phyloP scores from a whole-genome alignment of 805 yeast genomes.

The Wickerhamomyces silvicola region DNA sequence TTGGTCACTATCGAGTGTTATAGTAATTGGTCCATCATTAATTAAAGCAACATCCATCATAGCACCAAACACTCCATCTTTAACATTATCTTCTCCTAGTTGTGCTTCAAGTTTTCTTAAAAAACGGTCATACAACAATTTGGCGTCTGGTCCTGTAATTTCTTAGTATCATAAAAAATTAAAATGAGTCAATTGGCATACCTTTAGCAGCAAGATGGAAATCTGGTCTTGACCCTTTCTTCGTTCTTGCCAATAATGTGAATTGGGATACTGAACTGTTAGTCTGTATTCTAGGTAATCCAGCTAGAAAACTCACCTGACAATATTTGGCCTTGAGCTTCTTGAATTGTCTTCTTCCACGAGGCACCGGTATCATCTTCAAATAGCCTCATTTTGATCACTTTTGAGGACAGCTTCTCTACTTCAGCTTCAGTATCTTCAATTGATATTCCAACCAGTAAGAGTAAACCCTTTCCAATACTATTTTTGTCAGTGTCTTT shows the following conservation, averaged over 20 bases:
- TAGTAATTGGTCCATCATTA: conserved; percentile 93
- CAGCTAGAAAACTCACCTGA: conserved; percentile 36
- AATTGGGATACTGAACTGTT: conserved; percentile 67
- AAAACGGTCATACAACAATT: conserved; percentile 41
- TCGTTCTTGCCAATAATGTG: conserved; percentile 78
- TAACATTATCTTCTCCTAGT: conserved; percentile 60
- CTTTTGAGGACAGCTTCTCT: conserved; percentile 57
- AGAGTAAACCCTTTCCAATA: conserved; percentile 67
- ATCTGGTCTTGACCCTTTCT: conserved; percentile 92
- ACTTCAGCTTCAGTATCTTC: conserved; percentile 76
- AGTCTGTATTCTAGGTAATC: conserved; percentile 1
- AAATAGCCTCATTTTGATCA: conserved; percentile 62
- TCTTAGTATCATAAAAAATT: conserved; percentile 8
- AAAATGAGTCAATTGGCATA: conserved; percentile 34
- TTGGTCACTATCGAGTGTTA: conserved; percentile 60
- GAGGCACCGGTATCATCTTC: conserved; percentile 65
- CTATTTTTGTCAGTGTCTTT: conserved; percentile 12
- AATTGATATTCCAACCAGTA: conserved; percentile 78
- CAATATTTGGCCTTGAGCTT: conserved; percentile 60
- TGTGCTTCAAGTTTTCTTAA: conserved; percentile 38
- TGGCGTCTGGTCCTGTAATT: conserved; percentile 59
- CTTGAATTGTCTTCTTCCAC: conserved; percentile 71
- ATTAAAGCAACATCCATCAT: conserved; percentile 91
- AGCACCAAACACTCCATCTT: conserved; percentile 91
- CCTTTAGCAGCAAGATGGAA: conserved; percentile 92